phyloP scores from a whole-genome alignment of 306 rosid species.

The Ochetophila trinervis region DNA sequence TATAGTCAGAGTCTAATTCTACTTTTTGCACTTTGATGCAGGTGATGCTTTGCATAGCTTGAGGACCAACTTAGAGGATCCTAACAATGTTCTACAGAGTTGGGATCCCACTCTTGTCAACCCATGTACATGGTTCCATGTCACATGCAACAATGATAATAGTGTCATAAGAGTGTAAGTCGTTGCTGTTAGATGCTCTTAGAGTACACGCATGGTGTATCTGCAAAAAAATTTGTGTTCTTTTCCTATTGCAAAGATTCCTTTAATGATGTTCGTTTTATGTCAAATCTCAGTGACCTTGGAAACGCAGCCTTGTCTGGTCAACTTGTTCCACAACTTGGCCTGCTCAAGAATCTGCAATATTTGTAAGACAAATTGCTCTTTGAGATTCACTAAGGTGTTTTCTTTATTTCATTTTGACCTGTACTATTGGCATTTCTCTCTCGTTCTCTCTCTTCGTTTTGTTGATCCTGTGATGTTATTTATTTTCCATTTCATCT shows the following conservation, averaged over 20 bases:
- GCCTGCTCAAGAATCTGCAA: constrained; percentile 93
- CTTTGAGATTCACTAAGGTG: constrained; percentile 8
- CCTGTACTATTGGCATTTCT: too few relatives aligned
- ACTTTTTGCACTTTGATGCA: constrained; percentile 33
- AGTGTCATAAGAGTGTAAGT: constrained; percentile 97
- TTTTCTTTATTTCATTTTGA: constrained; percentile 1
- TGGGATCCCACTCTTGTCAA: constrained; percentile 99
- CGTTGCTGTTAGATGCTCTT: constrained; percentile 23
- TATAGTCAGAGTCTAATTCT: constrained; percentile 16
- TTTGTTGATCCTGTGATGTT: neutral
- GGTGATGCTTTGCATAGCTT: constrained; percentile 97
- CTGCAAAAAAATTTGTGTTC: neutral
- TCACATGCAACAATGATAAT: constrained; percentile 95
- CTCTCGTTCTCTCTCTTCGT: neutral
- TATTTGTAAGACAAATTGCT: constrained; percentile 66
- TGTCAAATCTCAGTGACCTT: constrained; percentile 64
- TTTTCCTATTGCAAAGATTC: constrained; percentile 9
- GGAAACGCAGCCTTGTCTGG: constrained; percentile 99
- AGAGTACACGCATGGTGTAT: constrained; percentile 9
- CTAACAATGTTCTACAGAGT: constrained; percentile 94
- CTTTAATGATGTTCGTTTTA: constrained; percentile 23
- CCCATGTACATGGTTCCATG: constrained; percentile 99
- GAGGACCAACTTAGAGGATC: constrained; percentile 82
- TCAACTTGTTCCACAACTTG: constrained; percentile 90
- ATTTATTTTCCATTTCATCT: too few relatives aligned